Evolutionary conservation across 1,284 basidiomycete species (phyloP), one percentile per base, ranked within the genome.

Genomic region (Gymnopus androsaceus): DNA sequence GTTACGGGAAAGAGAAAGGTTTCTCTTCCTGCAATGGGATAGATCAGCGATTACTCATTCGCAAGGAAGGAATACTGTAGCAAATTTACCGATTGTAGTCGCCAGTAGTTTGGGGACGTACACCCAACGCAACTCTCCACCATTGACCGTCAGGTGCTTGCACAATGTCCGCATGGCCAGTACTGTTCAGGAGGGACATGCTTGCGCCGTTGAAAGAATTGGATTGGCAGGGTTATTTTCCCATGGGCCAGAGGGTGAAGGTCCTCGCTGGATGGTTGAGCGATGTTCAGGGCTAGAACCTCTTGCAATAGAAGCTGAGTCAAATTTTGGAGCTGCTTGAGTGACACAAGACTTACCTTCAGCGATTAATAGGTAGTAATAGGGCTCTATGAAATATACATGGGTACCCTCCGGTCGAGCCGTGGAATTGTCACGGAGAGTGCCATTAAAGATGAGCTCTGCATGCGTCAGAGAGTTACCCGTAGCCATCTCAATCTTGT

Each of bases 51-150:
- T n/a, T n/a, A n/a, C n/a, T n/a, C n/a, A n/a, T n/a, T n/a, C n/a
- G n/a, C n/a, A n/a, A n/a, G n/a, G n/a, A n/a, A n/a, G n/a, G n/a
- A n/a, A n/a, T n/a, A n/a, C n/a, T n/a, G n/a, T n/a, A n/a, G n/a
- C n/a, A n/a, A n/a, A n/a, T n/a, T n/a, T n/a, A n/a, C n/a, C 70
- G 69, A 51, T 64, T 70, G 48, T 71, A 67, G 58, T 72, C 69
- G 3, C 61, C 63, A n/a, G 60, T 17, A 15, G 27, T 60, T 51
- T 77, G 75, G 0, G 74, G 73, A 25, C 72, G 67, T n/a, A 74
- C 73, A 6, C 74, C 75, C 15, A 78, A 60, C 1, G 73, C 72
- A 17, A 75, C 73, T 14, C 75, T 73, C 74, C 74, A 78, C 75
- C 75, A 77, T 23, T 63, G 66, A 15, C 75, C 74, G 57, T 70